Base-by-base conservation (phyloP, 2,329 filamentous ascomycete genomes). In the Pseudogymnoascus sp. region DNA sequence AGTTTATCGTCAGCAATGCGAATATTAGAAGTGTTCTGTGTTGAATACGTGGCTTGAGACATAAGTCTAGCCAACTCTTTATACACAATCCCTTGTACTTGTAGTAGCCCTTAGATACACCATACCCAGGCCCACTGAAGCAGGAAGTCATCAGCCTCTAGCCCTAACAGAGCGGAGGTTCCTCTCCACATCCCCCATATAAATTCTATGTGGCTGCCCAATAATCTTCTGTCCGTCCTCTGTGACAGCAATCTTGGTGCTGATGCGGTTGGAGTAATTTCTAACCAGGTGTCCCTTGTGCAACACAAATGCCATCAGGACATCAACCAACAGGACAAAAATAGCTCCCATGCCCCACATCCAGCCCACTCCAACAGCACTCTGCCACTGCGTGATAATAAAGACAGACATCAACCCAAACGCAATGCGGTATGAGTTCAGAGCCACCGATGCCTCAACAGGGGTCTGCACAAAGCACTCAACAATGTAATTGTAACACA, bases 151-250 rank as follows among this genome's bases (percentile, higher is more conserved):
- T 29, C 44, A 17, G n/a, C 26, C 11, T 33, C 26, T 13, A 2
- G 5, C 13, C 46, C 4, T 13, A 11, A 19, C 3, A 3, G 26
- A 17, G 7, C n/a, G n/a, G n/a, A 33, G 1, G 7, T 33, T n/a
- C 6, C 26, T 19, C 26, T 19, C 23, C 4, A 31, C 2, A 19
- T 31, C n/a, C n/a, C 91, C 95, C 7, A 97, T 97, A 72, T 93
- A 97, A 77, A 97, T 99, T 93, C 96, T 97, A 13, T 4, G 6
- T 7, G n/a, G n/a, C n/a, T 33, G 15, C n/a, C 17, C 26, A 7
- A 56, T 56, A 7, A 56, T 33, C 26, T 56, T 56, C 26, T 33
- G 26, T 1, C 46, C 46, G 33, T 56, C 46, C 46, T 56, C 46
- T 5, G 46, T 56, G 5, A 19, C 46, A 19, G 46, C 26, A 56